phyloP scores from a whole-genome alignment of 768 basidiomycete genomes.

The Phlebiopsis gigantea region DNA sequence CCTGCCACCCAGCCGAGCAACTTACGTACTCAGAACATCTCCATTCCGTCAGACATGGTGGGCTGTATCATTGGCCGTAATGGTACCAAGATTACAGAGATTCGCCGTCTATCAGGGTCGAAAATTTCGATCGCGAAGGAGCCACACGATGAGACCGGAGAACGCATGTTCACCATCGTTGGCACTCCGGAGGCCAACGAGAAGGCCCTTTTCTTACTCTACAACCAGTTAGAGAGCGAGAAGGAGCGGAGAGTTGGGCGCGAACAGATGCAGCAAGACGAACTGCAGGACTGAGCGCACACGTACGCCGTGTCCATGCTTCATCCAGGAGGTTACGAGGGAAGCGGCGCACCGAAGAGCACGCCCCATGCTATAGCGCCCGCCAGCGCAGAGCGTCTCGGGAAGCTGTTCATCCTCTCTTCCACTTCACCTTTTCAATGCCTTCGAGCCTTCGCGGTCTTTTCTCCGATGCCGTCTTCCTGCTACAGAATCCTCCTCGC shows the following conservation, averaged over 20 bases:
- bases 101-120: conserved; percentile 94
- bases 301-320: neutral
- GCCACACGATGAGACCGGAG: conserved; percentile 98
- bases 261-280: conserved; percentile 74
- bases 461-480: neutral
- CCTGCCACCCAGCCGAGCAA: conserved; percentile 49
- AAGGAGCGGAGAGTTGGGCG: conserved; percentile 89
- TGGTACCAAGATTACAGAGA: conserved; percentile 98
- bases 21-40: conserved; percentile 97
- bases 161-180: conserved; percentile 98
- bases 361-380: no score
- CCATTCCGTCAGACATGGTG: conserved; percentile 99
- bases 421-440: neutral
- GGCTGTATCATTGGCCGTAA: conserved; percentile 94
- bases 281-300: conserved; percentile 30
- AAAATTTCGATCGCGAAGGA: conserved; percentile 99
- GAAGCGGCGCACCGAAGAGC: neutral
- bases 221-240: conserved; percentile 95
- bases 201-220: conserved; percentile 94
- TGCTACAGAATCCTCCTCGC: neutral
- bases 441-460: neutral
- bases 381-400: no score
- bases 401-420: no score
- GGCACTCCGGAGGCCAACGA: conserved; percentile 96
- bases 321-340: neutral